Evolutionary conservation across 768 basidiomycete species (phyloP), one percentile per base, ranked within the genome.

Genomic region (Floccularia luteovirens): DNA sequence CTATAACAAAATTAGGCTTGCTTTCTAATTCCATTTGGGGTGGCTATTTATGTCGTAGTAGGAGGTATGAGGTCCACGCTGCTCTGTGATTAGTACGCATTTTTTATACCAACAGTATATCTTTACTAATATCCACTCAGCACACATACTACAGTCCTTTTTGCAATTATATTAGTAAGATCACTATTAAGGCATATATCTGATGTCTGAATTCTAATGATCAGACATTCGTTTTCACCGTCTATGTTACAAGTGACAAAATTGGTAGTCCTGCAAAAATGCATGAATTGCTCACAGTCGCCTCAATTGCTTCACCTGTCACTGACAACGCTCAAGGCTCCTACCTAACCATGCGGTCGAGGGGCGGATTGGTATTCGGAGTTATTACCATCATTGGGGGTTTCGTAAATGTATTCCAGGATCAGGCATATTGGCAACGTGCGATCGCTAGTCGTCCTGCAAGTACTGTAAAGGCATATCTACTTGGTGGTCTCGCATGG

Each of bases 401-500:
- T 57, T 90, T 90, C 49, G 70, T 67, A 8, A 70, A 66, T 8
- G 69, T 72, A 4, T 74, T 72, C 53, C 66, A 72, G 45, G 72
- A 74, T 48, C 81, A 87, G 52, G 82, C 87, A 0, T 97, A 94
- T 60, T 94, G 88, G 82, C 89, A 91, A 53, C 74, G 90, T 10
- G 91, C 91, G 1, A 90, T 96, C 53, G 92, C 93, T 1, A 84
- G 81, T 44, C 66, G 80, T 12, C 90, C 90, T 0, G 80, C 77
- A 1, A 80, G 74, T 13, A 85, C 84, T 10, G 90, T 93, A 43
- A 92, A 91, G 58, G 92, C 87, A 0, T 97, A 90, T 62, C 66
- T 93, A 3, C 69, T 91, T 5, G 93, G 92, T 31, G 92, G 91
- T 2, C 56, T 92, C 5, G 84, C 89, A 1, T 96, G 93, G 92